Base-by-base conservation (phyloP, 2,329 filamentous ascomycete genomes). In the Macrophomina phaseolina region DNA sequence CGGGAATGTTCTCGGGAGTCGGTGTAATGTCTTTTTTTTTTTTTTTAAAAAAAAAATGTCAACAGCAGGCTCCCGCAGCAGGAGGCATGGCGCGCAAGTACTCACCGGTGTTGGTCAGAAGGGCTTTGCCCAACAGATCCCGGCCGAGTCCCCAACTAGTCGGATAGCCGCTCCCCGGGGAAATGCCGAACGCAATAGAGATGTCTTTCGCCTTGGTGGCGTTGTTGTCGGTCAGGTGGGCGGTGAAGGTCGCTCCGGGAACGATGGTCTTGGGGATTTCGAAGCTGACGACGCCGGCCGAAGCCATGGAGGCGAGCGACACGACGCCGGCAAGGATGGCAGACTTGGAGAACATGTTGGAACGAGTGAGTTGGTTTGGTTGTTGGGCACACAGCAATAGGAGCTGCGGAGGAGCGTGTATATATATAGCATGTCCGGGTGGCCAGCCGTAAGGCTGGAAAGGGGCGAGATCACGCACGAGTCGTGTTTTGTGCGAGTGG, bases 271-370 rank as follows among this genome's bases (percentile, higher is more conserved):
- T 62, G n/a, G 58, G 58, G 45, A 62, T 38, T 42, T 7, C 49
- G 58, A 62, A 62, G 45, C 42, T 38, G 58, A 49, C 45, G 45
- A 62, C 49, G 58, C 58, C 58, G 42, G 58, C 58, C 58, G 58
- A 62, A 11, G 58, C 58, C 3, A 62, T 16, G 8, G 58, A 49
- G 45, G 42, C 58, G 45, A 62, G 58, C 58, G 58, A 62, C 30
- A 38, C 42, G 45, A 49, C 58, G 45, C 58, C 58, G 45, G 42
- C 56, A 30, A 62, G 58, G 58, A 62, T 14, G 58, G 58, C 36
- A 30, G 48, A 49, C 9, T 38, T 42, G 58, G 49, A 62, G 12
- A 62, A 18, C 58, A 62, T 62, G 36, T 12, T 16, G 34, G 55
- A 18, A 30, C 38, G 23, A 23, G 23, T 34, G 32, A 3, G n/a